Base-by-base conservation (phyloP, 805 yeast species). In the Danielozyma ontarioensis region DNA sequence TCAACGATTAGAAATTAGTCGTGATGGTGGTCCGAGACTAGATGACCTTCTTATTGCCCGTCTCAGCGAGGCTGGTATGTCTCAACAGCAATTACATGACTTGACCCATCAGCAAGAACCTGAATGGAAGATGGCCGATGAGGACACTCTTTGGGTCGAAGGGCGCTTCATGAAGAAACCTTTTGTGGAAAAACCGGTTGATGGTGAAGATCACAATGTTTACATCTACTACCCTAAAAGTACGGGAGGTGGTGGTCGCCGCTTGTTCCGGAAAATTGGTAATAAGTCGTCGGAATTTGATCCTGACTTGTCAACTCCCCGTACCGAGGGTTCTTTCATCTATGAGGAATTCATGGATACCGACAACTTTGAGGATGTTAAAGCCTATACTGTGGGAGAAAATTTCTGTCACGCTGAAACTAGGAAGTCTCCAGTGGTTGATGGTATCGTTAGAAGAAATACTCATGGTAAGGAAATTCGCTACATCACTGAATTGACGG, bases 371-470 rank as follows among this genome's bases (percentile, higher is more conserved):
- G 98, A 93, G 62, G 99, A 93, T 59, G 99, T 93, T 41, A 93
- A 93, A 62, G 97, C 97, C 0, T 93, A 93, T 57, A 93, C 99
- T 1, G 97, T 93, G 3, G 97, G 98, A 1, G 78, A 82, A 3
- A 66, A 66, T 13, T 93, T 75, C 52, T 93, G 98, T 55, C 99
- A 93, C 58, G 99, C 98, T 0, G 99, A 93, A 55, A 93, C 99
- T 1, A 74, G 99, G 51, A 93, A 93, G 57, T 87, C 96, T 0
- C 99, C 99, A 1, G 98, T 93, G 3, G 98, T 93, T n/a, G 99
- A 93, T 62, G 99, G 99, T 29, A 85, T 93, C 37, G 99, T 93
- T 17, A 74, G 97, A 51, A 76, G 99, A 57, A 93, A 93, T 54
- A 89, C 97, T 1, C 95, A 89, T 50, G 99, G 99, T 29, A 93